Evolutionary conservation across 2,329 filamentous ascomycete genomes (phyloP).

Genomic region (Aureobasidium subglaciale): DNA sequence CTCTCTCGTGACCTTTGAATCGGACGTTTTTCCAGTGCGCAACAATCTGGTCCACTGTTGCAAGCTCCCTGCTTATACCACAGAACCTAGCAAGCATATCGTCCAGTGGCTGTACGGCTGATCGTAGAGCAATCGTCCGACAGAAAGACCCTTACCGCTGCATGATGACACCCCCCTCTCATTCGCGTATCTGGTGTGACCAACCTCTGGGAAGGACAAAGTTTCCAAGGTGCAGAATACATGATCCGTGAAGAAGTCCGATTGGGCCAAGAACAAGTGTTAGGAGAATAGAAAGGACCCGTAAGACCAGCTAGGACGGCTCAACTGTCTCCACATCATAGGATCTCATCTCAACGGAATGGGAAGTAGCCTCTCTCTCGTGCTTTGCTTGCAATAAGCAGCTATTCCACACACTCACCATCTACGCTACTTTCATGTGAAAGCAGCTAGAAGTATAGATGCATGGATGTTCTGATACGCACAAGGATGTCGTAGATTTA

Average conservation of each 20-base stretch:
- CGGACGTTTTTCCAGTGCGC: neutral
- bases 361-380: neutral
- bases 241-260: neutral
- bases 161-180: neutral
- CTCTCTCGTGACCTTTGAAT: neutral
- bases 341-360: neutral
- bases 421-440: neutral
- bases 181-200: neutral
- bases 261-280: neutral
- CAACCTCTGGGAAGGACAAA: neutral
- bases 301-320: neutral
- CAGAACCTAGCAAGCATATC: neutral
- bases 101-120: neutral
- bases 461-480: no score
- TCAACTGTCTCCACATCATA: neutral
- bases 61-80: neutral
- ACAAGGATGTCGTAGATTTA: neutral
- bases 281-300: no score
- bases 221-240: neutral
- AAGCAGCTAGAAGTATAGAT: neutral
- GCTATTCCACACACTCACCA: neutral
- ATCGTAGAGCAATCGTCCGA: conserved; percentile 2
- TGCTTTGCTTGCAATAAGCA: neutral
- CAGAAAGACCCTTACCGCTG: neutral
- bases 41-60: neutral